Base-by-base conservation (phyloP, 768 basidiomycete genomes). In the Tylopilus balloui region DNA sequence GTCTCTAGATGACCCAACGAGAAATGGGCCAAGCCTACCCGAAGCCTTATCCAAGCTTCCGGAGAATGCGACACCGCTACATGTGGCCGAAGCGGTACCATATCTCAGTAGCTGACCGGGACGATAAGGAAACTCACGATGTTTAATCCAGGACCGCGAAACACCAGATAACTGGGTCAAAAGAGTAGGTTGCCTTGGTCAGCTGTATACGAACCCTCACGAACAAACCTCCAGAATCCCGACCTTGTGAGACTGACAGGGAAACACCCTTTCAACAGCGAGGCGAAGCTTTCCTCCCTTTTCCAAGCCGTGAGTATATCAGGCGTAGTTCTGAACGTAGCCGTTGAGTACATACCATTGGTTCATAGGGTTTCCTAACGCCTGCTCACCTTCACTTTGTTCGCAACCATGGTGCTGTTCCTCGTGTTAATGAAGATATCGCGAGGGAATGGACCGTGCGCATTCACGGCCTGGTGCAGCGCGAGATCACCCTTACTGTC, bases 321-420 rank as follows among this genome's bases (percentile, higher is more conserved):
- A 1, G 27, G 8, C 11, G 7, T 31, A 27, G 45, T 12, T 21
- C 12, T 8, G 3, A 12, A 34, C 20, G 13, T n/a, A 1, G 8
- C 23, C 8, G 15, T 36, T 45, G 19, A 56, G 12, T n/a, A 14
- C 41, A 42, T 15, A 14, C 4, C 27, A 11, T 20, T 42, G 11
- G 4, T 17, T 41, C 42, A 25, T 50, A 71, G 53, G 81, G 81
- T 12, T 83, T 83, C 61, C 53, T 83, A 46, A 83, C 81, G 1
- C 76, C 81, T 0, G 70, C 70, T 43, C 69, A 73, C 50, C 68
- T 79, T 9, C 78, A 76, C 64, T 83, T 71, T 56, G 82, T 83
- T n/a, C 74, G 82, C 14, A 83, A 79, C 52, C 82, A 84, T 51
- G 82, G 83, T 11, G 73, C 78, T 1, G 80, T 80, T 4, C 82